A percentile compares a stretch with the other conserved stretches of the same genome.
Evolutionary conservation across 352 stramenopile species (phyloP).

Genomic region (Globisporangium spiculum): DNA sequence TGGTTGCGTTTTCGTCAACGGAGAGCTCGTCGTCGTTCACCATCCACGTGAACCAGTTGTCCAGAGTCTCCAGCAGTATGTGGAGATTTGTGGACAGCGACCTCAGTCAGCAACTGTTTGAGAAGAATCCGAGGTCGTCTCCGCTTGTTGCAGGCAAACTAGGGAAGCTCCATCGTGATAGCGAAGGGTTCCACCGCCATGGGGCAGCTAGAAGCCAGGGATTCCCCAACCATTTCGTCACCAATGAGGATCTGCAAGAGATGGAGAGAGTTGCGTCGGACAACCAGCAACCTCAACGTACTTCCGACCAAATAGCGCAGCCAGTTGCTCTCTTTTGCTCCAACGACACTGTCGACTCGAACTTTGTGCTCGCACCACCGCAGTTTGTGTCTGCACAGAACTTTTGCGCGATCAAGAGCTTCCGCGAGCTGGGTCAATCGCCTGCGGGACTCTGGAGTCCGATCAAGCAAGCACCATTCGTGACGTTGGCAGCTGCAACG

Average conservation of each 20-base stretch:
- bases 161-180: constrained; percentile 54
- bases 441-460: constrained; percentile 42
- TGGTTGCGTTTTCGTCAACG: constrained; percentile 23
- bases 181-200: constrained; percentile 48
- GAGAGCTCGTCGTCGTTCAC: constrained; percentile 22
- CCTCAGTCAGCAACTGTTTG: neutral
- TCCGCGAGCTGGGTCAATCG: constrained; percentile 22
- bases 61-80: constrained; percentile 33
- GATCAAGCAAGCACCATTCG: constrained; percentile 31
- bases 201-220: constrained; percentile 48
- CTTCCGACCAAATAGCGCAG: constrained; percentile 6
- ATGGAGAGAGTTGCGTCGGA: constrained; percentile 2
- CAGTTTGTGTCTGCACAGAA: constrained; percentile 53
- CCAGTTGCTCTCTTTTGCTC: constrained; percentile 49
- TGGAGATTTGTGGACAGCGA: constrained; percentile 32
- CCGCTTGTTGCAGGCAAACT: constrained; percentile 16
- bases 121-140: neutral
- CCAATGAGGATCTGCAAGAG: constrained; percentile 17
- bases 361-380: constrained; percentile 62
- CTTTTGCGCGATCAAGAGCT: constrained; percentile 38
- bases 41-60: constrained; percentile 27
- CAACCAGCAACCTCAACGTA: neutral
- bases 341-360: constrained; percentile 61
- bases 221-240: constrained; percentile 54
- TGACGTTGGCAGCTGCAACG: constrained; percentile 9